phyloP scores from a whole-genome alignment of 2,329 filamentous ascomycete genomes.

The Bipolaris sorokiniana region DNA sequence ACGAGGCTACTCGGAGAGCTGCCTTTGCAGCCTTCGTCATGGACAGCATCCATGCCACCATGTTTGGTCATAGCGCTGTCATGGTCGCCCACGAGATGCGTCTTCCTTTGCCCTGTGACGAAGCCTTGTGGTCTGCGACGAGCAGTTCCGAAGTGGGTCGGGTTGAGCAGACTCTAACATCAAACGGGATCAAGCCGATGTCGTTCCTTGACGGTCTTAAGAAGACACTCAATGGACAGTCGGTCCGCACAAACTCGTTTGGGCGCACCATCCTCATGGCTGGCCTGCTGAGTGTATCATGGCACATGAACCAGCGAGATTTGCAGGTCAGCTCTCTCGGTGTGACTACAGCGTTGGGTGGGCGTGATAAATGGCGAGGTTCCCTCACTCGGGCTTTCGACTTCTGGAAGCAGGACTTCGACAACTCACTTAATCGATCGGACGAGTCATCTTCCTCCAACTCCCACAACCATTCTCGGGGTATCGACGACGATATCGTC shows the following conservation, averaged over 20 bases:
- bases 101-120: slow-evolving; percentile 88
- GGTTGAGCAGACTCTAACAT: slow-evolving; percentile 78
- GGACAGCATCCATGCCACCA: slow-evolving; percentile 94
- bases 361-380: slow-evolving; percentile 87
- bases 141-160: slow-evolving; percentile 85
- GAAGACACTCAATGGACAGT: slow-evolving; percentile 82
- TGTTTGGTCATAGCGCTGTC: slow-evolving; percentile 96
- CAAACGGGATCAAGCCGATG: slow-evolving; percentile 81
- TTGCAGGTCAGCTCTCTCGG: slow-evolving; percentile 88
- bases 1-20: slow-evolving; percentile 85
- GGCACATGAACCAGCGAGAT: slow-evolving; percentile 97
- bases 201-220: slow-evolving; percentile 92
- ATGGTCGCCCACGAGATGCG: slow-evolving; percentile 98
- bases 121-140: slow-evolving; percentile 88
- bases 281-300: slow-evolving; percentile 88
- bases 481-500: slow-evolving; percentile 67
- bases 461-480: slow-evolving; percentile 41
- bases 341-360: slow-evolving; percentile 79
- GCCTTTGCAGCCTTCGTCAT: slow-evolving; percentile 95
- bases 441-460: slow-evolving; percentile 40
- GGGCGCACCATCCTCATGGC: slow-evolving; percentile 94
- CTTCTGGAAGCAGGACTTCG: slow-evolving; percentile 91
- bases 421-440: slow-evolving; percentile 74
- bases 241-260: slow-evolving; percentile 89
- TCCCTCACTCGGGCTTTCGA: slow-evolving; percentile 88